Base-by-base conservation (phyloP, 495 filamentous ascomycete genomes). In the Beverwykella pulmonaria region DNA sequence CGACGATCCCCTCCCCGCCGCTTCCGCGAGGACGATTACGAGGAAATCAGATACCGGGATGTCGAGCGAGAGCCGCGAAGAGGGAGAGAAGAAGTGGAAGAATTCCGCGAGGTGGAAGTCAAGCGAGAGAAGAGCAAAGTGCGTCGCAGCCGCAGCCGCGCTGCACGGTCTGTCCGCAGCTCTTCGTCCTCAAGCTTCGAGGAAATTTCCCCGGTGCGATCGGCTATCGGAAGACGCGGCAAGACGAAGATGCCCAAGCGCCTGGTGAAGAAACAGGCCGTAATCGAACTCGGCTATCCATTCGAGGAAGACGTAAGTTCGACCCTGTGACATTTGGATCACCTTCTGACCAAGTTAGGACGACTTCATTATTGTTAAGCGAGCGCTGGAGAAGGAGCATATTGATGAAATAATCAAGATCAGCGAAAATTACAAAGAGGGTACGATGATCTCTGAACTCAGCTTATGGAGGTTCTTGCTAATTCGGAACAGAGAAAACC, bases 381-480 rank as follows among this genome's bases (percentile, higher is more conserved):
- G 88, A 66, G 92, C 92, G 1, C 82, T 97, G 23, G 91, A 89
- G 14, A 93, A 94, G 64, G 86, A 92, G 27, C 90, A 95, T 66
- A 97, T 97, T 70, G 92, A 96, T 71, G 88, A 93, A 68, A 80
- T 96, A 59, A 89, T 97, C 67, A 87, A 84, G 65, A 79, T 92
- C 44, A 95, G 91, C 73, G 88, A 90, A 70, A 70, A 34, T 22
- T 78, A 78, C 66, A 85, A 90, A 30, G 88, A 86, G 64, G 84
- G 86, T 74, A 82, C 77, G 48, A 17, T 10, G 41, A n/a, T 2
- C 17, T 12, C 39, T 44, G 8, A 4, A 14, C 3, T 57, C 20
- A 10, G n/a, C 22, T 5, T 26, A 34, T 14, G 3, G 12, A 29
- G 1, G 10, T 1, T 4, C 1, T 22, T 36, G 23, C 52, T 65